Conservation (phyloP, 768 basidiomycete genomes). For the Mrakia gelida region DNA sequence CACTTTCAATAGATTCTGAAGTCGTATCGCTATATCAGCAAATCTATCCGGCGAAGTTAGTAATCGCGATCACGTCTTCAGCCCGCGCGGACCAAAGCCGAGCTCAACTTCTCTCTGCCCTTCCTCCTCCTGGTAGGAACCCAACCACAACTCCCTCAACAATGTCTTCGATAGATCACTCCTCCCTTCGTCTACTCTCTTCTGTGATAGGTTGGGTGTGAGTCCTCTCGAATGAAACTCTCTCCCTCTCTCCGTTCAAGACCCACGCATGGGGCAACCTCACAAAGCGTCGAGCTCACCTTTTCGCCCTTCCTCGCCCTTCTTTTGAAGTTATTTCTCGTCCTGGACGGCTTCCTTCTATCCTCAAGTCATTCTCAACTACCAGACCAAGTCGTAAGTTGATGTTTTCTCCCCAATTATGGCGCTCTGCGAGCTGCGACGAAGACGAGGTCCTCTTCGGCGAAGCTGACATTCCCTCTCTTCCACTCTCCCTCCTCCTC, state of each 20-base stretch:
- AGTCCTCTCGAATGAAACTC: neutral
- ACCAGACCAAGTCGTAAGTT: slow-evolving; percentile 41
- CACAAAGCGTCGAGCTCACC: neutral
- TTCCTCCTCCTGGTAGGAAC: neutral
- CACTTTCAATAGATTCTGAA: too few species aligned
- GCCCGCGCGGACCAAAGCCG: neutral
- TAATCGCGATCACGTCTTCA: too few species aligned
- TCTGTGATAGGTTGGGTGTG: slow-evolving; percentile 15
- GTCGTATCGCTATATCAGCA: too few species aligned
- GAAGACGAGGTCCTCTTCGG: too few species aligned
- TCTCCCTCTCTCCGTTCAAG: neutral
- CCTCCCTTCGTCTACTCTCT: neutral
- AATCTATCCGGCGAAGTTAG: too few species aligned
- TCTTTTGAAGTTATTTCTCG: slow-evolving; percentile 32
- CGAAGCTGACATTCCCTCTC: slow-evolving; percentile 11
- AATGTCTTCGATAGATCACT: neutral
- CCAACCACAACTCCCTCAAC: neutral
- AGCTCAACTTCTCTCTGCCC: neutral
- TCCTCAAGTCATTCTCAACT: slow-evolving; percentile 47
- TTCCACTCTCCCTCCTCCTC: neutral
- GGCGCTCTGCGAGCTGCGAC: too few species aligned
- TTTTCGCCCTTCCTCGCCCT: neutral
- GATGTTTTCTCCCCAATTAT: neutral
- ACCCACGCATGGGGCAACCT: neutral
- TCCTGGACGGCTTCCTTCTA: slow-evolving; percentile 45